phyloP scores from a whole-genome alignment of 352 stramenopile species.

The Phytophthora citricola region DNA sequence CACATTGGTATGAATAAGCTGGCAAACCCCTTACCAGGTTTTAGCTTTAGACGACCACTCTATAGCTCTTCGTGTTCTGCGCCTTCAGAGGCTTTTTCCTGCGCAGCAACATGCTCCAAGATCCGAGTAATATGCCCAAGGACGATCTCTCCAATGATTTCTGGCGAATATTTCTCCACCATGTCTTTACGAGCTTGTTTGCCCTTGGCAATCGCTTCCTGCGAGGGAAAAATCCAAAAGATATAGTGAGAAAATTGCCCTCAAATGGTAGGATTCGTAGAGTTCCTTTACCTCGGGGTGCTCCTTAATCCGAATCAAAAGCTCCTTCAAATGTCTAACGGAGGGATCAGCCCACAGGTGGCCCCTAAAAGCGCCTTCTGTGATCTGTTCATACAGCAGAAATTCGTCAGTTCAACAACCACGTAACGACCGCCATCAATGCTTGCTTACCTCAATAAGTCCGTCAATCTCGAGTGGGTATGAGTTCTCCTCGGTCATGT shows the following conservation, averaged over 20 bases:
- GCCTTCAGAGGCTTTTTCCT: slow-evolving; percentile 19
- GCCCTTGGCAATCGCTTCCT: slow-evolving; percentile 76
- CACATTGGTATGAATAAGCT: not conserved
- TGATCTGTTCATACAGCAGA: slow-evolving; percentile 53
- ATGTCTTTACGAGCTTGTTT: slow-evolving; percentile 80
- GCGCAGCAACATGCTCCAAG: slow-evolving; percentile 44
- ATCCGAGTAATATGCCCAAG: slow-evolving; percentile 71
- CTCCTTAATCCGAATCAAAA: slow-evolving; percentile 64
- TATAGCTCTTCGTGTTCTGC: slow-evolving; percentile 66
- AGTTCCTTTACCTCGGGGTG: slow-evolving; percentile 57
- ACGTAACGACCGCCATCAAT: not conserved
- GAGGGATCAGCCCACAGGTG: slow-evolving; percentile 91
- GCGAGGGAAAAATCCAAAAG: not conserved
- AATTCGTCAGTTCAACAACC: slow-evolving; percentile 1
- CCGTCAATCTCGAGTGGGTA: slow-evolving; percentile 84
- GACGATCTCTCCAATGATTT: slow-evolving; percentile 77
- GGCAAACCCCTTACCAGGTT: not conserved
- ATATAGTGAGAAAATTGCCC: not conserved
- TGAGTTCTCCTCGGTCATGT: slow-evolving; percentile 89
- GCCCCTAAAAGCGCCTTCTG: slow-evolving; percentile 77
- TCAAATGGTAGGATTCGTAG: too few species aligned
- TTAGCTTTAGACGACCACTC: slow-evolving; percentile 10
- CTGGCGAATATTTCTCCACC: slow-evolving; percentile 82
- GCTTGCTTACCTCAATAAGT: slow-evolving; percentile 63
- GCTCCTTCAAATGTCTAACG: slow-evolving; percentile 66